Evolutionary conservation across 1,139 yeast species (phyloP).

Genomic region (Groenewaldozyma sp.): DNA sequence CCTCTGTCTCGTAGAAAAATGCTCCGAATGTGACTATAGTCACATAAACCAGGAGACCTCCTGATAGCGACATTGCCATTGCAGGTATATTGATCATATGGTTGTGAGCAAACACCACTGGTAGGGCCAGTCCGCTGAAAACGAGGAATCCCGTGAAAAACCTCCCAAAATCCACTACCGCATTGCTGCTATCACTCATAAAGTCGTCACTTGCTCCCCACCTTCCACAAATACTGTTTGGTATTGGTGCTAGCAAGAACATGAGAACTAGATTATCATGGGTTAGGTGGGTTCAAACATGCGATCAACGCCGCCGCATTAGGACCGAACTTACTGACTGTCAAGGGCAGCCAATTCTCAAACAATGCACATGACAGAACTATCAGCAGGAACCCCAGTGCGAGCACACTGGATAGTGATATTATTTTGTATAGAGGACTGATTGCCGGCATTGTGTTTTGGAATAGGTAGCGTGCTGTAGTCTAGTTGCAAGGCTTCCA

Average conservation of each 20-base stretch:
- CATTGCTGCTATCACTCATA: constrained; percentile 35
- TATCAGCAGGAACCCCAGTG: constrained; percentile 68
- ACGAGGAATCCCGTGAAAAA: constrained; percentile 60
- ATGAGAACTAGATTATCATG: constrained; percentile 29
- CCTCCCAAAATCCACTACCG: constrained; percentile 53
- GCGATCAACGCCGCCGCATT: no score
- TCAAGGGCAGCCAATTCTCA: constrained; percentile 71
- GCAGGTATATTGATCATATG: constrained; percentile 51
- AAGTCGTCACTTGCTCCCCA: constrained; percentile 38
- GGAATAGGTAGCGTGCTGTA: no score
- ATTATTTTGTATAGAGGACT: constrained; percentile 70
- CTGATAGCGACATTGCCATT: constrained; percentile 51
- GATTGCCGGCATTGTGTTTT: constrained; percentile 15
- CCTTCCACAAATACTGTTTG: constrained; percentile 44
- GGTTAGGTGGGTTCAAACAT: background rate
- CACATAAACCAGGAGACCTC: constrained; percentile 62
- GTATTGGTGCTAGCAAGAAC: constrained; percentile 59
- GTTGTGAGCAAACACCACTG: constrained; percentile 58
- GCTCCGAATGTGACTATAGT: constrained; percentile 66
- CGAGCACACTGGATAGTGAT: constrained; percentile 60
- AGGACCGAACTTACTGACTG: constrained; percentile 41
- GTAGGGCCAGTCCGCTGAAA: constrained; percentile 57
- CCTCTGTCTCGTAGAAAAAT: constrained; percentile 56
- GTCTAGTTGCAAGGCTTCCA: background rate
- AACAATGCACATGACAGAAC: constrained; percentile 69